Evolutionary conservation across 331 rosid genomes (phyloP).

Genomic region (Cydonia oblonga): DNA sequence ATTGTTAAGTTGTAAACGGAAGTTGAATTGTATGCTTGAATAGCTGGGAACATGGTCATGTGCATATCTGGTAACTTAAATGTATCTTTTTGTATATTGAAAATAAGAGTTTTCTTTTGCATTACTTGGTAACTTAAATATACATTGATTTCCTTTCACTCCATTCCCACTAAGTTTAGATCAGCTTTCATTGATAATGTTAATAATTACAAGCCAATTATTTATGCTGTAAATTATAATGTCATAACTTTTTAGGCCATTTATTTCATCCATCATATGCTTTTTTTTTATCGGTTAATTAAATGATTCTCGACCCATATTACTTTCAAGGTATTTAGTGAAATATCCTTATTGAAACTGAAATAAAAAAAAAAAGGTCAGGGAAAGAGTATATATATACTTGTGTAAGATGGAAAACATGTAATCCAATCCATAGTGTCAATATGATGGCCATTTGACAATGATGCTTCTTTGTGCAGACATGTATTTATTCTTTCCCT

Average conservation of each 20-base stretch:
- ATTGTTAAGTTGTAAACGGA: background rate
- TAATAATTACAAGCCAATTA: background rate
- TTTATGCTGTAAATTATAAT: background rate
- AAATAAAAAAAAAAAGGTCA: background rate
- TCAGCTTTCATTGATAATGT: background rate
- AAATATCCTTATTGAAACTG: background rate
- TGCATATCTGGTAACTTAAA: background rate
- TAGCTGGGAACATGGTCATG: background rate
- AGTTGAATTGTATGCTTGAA: background rate
- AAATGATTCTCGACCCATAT: background rate
- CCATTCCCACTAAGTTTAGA: background rate
- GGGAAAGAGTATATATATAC: background rate
- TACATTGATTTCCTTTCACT: background rate
- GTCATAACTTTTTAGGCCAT: background rate
- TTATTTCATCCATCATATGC: background rate
- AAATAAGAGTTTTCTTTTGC: background rate
- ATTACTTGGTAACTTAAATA: background rate
- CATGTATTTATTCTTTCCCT: background rate
- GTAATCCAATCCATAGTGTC: background rate
- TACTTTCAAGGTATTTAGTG: background rate
- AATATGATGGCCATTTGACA: background rate
- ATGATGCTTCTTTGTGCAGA: background rate
- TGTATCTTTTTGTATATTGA: background rate
- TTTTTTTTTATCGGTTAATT: background rate
- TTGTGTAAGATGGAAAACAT: too few relatives aligned